Percentiles rank a stretch among this genome's conserved stretches.
Evolutionary conservation across 352 stramenopile genomes (phyloP).

Genomic region (Phytophthora pinifolia): DNA sequence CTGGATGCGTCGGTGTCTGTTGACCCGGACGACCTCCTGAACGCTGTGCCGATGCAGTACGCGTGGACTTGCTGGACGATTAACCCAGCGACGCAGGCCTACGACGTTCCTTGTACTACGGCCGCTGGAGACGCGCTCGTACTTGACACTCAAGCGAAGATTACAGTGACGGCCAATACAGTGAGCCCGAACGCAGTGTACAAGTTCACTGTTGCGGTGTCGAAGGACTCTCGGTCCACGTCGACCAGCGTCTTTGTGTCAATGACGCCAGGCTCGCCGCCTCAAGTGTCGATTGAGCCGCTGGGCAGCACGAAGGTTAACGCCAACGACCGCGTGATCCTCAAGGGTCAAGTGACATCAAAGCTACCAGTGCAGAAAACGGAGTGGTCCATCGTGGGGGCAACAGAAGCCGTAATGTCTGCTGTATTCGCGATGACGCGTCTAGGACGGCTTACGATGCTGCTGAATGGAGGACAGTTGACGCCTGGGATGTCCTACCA

Average conservation of each 20-base stretch:
- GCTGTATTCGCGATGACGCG: constrained; percentile 47
- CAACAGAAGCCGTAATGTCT: constrained; percentile 21
- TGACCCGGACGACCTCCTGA: constrained; percentile 49
- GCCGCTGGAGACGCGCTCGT: constrained; percentile 19
- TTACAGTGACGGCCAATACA: constrained; percentile 40
- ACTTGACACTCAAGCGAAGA: constrained; percentile 30
- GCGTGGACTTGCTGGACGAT: constrained; percentile 44
- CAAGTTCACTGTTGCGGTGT: constrained; percentile 44
- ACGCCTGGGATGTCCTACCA: constrained; percentile 46
- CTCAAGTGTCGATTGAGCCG: constrained; percentile 53
- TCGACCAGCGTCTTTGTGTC: constrained; percentile 43
- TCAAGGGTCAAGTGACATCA: constrained; percentile 49
- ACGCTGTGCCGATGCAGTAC: constrained; percentile 40
- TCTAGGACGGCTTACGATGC: constrained; percentile 44
- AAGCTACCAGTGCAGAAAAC: constrained; percentile 44
- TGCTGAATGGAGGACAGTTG: constrained; percentile 47
- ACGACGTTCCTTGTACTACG: constrained; percentile 36
- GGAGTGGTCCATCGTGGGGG: constrained; percentile 50
- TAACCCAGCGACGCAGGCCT: constrained; percentile 24
- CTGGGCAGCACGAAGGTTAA: constrained; percentile 52
- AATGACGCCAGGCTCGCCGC: constrained; percentile 48
- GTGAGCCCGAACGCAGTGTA: constrained; percentile 54
- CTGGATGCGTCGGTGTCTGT: constrained; percentile 51
- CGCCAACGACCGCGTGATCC: constrained; percentile 49
- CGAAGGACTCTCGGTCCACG: constrained; percentile 44